Evolutionary conservation across 352 stramenopile genomes (phyloP).

Genomic region (Globisporangium middletonii): DNA sequence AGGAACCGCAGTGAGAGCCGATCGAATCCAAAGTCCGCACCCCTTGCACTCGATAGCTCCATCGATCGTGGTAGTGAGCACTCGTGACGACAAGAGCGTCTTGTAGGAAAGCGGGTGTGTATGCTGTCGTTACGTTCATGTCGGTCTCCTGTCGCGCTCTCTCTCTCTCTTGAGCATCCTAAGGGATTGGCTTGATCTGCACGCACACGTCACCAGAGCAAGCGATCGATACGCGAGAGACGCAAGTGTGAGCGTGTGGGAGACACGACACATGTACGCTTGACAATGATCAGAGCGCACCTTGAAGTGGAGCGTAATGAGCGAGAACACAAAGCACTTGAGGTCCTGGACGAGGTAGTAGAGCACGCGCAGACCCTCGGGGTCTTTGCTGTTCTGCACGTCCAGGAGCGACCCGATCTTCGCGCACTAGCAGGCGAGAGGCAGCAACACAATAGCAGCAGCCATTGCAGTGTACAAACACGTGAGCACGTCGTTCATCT

Average conservation of each 20-base stretch:
- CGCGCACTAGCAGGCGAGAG: conserved; percentile 52
- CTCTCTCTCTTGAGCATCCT: conserved; percentile 8
- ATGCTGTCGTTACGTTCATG: too few relatives aligned
- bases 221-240: background rate
- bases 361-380: conserved; percentile 90
- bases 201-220: background rate
- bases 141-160: too few relatives aligned
- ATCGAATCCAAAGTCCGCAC: too few relatives aligned
- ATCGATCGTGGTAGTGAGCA: too few relatives aligned
- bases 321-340: conserved; percentile 94
- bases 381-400: conserved; percentile 95
- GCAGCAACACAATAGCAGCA: background rate
- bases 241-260: too few relatives aligned
- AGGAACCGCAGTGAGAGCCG: too few relatives aligned
- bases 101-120: too few relatives aligned
- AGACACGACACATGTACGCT: background rate
- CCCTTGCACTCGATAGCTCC: too few relatives aligned
- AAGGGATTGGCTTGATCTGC: conserved; percentile 93
- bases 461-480: too few relatives aligned
- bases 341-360: conserved; percentile 98
- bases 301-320: conserved; percentile 97
- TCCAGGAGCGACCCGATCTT: conserved; percentile 96
- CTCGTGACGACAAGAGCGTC: too few relatives aligned
- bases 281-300: conserved; percentile 20
- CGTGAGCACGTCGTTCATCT: background rate